Base-by-base conservation (phyloP, 176 grass and related monocot species). In the Dactylis glomerata region DNA sequence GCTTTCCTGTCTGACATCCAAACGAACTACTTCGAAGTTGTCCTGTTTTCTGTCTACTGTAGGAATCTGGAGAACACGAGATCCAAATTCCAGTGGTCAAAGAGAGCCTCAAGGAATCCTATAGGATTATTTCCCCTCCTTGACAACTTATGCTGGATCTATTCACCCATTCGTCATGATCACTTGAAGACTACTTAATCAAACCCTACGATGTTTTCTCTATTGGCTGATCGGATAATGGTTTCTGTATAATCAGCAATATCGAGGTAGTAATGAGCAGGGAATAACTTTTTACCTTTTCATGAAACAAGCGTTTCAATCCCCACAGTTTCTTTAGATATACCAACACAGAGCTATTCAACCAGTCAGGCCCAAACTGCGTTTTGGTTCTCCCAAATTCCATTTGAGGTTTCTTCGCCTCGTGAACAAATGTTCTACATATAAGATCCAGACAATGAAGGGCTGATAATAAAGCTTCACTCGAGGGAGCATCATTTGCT, bases 391-490 rank as follows among this genome's bases (percentile, higher is more conserved):
- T 49, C 20, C 64, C 68, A 67, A 73, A 78, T 33, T 67, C 85
- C n/a, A 82, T 69, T 42, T 81, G 85, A 83, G 86, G 81, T 86
- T 92, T 92, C 78, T 88, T 92, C 3, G 77, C 74, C 82, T 79
- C 83, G 47, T 90, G 88, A 90, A 95, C 68, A 88, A 88, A 85
- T 75, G 90, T 88, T 62, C 82, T 80, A 76, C 85, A 90, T 58
- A 84, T 89, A n/a, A 90, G 82, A 87, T 92, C 84, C 23, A 95
- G 36, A 78, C 93, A 92, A 78, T 92, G 83, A 84, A 95, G 82
- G 4, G 83, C 81, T 58, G 82, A 84, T 41, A 88, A 73, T 71
- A 95, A 81, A 24, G 84, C 82, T 85, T 95, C 88, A 73, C 86
- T 92, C 73, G 85, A 95, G 26, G 88, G 88, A 72, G 88, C 80